phyloP scores from a whole-genome alignment of 345 rosid species.

The Acer yangbiense region DNA sequence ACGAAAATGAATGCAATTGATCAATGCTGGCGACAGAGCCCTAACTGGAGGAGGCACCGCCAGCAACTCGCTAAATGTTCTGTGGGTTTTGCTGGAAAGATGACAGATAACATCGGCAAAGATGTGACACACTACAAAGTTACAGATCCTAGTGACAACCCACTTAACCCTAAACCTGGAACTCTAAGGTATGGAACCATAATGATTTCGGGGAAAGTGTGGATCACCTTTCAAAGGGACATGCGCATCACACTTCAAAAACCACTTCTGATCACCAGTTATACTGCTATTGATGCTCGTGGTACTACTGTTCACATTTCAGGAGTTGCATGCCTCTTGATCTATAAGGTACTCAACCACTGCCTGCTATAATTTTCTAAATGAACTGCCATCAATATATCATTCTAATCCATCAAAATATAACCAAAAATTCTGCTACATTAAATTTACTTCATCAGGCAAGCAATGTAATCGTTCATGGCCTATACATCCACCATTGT shows the following conservation, averaged over 20 bases:
- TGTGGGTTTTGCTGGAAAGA: slow-evolving; percentile 65
- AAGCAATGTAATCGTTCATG: slow-evolving; percentile 71
- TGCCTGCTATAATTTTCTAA: neutral
- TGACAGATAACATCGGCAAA: slow-evolving; percentile 61
- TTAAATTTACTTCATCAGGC: slow-evolving; percentile 27
- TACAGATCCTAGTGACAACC: slow-evolving; percentile 64
- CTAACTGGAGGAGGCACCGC: slow-evolving; percentile 52
- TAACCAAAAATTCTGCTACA: slow-evolving; percentile 28
- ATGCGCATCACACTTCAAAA: slow-evolving; percentile 59
- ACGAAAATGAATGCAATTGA: slow-evolving; percentile 57
- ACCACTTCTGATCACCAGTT: slow-evolving; percentile 70
- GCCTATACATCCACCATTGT: slow-evolving; percentile 70
- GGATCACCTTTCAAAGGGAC: slow-evolving; percentile 71
- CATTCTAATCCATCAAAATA: neutral
- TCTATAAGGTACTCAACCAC: slow-evolving; percentile 42
- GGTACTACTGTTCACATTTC: slow-evolving; percentile 58
- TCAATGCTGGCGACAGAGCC: slow-evolving; percentile 65
- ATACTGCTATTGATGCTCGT: slow-evolving; percentile 74
- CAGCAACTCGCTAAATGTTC: slow-evolving; percentile 62
- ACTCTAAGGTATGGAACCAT: slow-evolving; percentile 70
- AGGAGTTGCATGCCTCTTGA: slow-evolving; percentile 58
- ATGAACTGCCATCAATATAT: neutral
- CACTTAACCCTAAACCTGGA: slow-evolving; percentile 64
- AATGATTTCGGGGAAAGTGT: slow-evolving; percentile 52
- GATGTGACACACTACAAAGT: slow-evolving; percentile 51